Conservation (phyloP, 2,329 filamentous ascomycete genomes). For the Diaporthe helianthi region DNA sequence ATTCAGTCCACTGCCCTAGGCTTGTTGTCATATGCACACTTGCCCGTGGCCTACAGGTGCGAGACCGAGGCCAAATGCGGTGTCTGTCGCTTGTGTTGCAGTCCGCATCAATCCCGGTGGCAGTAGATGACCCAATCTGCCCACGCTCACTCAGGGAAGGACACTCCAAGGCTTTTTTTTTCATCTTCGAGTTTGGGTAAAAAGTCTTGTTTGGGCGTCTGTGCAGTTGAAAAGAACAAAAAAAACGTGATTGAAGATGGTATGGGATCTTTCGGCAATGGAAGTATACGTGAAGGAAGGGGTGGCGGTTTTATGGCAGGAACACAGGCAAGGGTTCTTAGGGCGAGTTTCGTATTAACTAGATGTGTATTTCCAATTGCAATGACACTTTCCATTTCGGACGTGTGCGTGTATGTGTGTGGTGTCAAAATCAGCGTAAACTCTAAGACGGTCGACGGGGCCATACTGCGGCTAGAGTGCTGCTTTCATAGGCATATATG, state of each 20-base stretch:
- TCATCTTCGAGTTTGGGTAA: conserved; percentile 23
- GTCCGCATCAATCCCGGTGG: not conserved
- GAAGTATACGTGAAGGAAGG: conserved; percentile 3
- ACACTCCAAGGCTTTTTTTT: conserved; percentile 14
- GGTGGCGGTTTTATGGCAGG: not conserved
- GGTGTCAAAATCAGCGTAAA: no score
- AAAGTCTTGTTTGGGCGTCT: conserved; percentile 14
- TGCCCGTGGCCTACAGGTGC: not conserved
- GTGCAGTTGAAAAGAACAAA: conserved; percentile 21
- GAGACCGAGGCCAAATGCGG: not conserved
- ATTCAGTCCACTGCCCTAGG: not conserved
- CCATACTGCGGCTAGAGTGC: not conserved
- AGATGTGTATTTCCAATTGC: conserved; percentile 21
- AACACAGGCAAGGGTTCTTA: not conserved
- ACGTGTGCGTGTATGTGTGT: not conserved
- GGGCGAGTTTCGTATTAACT: conserved; percentile 29
- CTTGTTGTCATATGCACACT: not conserved
- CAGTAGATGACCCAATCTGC: not conserved
- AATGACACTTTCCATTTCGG: not conserved
- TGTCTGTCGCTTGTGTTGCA: not conserved
- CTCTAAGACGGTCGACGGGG: not conserved
- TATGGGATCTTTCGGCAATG: conserved; percentile 7
- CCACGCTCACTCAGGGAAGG: not conserved
- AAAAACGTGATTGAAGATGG: conserved; percentile 10
- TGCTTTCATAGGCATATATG: not conserved